These are phyloP conservation scores for Polytrichum formosum DNA, from an alignment of 225 moss, liverwort and hornwort genomes.

Conservation along the genomic window DNA sequence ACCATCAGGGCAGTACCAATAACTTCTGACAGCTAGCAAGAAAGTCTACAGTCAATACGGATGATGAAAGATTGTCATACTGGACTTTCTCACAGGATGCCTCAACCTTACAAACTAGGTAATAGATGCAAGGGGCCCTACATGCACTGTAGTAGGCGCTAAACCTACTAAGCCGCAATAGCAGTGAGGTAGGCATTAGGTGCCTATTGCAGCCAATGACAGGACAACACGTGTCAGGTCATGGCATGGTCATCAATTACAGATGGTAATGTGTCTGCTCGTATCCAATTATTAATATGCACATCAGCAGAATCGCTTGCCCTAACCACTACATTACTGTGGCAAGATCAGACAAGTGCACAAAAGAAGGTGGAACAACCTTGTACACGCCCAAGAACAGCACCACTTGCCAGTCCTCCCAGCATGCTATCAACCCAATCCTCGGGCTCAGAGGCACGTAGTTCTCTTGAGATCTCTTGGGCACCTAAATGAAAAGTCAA, in stretches of 20 bases:
- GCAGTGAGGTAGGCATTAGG: neutral
- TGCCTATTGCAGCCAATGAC: neutral
- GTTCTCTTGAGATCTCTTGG: slow-evolving; percentile 87
- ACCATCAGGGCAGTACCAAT: slow-evolving; percentile 6
- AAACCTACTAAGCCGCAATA: neutral
- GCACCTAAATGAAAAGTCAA: slow-evolving; percentile 42
- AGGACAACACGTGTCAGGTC: too few species aligned
- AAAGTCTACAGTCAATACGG: neutral
- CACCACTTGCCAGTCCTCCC: slow-evolving; percentile 84
- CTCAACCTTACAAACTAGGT: neutral
- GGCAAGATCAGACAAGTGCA: neutral
- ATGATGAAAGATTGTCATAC: neutral
- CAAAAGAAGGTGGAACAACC: slow-evolving; percentile 24
- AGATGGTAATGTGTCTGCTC: too few species aligned
- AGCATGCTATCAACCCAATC: slow-evolving; percentile 65
- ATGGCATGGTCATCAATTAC: too few species aligned
- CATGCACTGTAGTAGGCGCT: too few species aligned
- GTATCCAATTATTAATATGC: too few species aligned
- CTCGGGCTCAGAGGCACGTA: slow-evolving; percentile 85
- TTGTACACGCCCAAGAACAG: slow-evolving; percentile 74
- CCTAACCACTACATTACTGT: neutral
- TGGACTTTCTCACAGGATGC: neutral
- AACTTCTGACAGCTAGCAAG: slow-evolving; percentile 3
- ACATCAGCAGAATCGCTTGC: too few species aligned
- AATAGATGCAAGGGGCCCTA: too few species aligned